Evolutionary conservation across 2,329 filamentous ascomycete species (phyloP).

Genomic region (Colletotrichum truncatum): DNA sequence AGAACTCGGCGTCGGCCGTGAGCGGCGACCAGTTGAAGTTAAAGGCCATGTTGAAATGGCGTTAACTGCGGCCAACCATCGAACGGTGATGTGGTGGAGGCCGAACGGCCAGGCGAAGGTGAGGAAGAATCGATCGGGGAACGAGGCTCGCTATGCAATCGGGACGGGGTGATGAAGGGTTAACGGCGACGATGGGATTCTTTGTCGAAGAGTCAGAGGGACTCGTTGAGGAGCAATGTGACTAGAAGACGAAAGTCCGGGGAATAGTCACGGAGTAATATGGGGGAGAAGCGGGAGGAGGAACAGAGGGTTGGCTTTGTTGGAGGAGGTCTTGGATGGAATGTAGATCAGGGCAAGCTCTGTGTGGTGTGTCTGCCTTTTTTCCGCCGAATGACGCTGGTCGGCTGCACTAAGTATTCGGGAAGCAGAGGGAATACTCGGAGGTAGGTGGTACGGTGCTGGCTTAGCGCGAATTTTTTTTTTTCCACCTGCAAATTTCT

Average conservation of each 20-base stretch:
- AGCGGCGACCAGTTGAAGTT: slow-evolving; percentile 99
- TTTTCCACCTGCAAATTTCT: slow-evolving; percentile 22
- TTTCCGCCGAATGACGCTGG: slow-evolving; percentile 31
- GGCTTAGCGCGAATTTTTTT: slow-evolving; percentile 28
- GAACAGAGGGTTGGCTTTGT: background rate
- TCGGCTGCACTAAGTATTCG: slow-evolving; percentile 7
- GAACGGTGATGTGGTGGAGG: slow-evolving; percentile 24
- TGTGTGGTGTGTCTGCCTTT: slow-evolving; percentile 6
- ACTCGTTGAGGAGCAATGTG: slow-evolving; percentile 23
- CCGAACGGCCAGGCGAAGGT: slow-evolving; percentile 11
- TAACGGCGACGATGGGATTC: background rate
- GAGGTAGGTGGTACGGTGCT: slow-evolving; percentile 25
- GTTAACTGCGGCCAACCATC: slow-evolving; percentile 37
- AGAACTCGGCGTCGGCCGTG: slow-evolving; percentile 92
- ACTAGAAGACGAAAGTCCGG: slow-evolving; percentile 17
- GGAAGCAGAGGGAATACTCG: slow-evolving; percentile 20
- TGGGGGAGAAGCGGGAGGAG: slow-evolving; percentile 6
- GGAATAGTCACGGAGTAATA: slow-evolving; percentile 3
- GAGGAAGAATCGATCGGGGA: background rate
- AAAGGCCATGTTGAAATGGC: slow-evolving; percentile 87
- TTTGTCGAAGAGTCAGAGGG: background rate
- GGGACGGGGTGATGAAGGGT: slow-evolving; percentile 1
- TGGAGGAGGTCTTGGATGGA: slow-evolving; percentile 2
- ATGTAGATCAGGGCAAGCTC: slow-evolving; percentile 8
- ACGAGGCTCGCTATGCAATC: background rate